Evolutionary conservation across 2,329 filamentous ascomycete species (phyloP).

Genomic region (Botrytis hyacinthi): DNA sequence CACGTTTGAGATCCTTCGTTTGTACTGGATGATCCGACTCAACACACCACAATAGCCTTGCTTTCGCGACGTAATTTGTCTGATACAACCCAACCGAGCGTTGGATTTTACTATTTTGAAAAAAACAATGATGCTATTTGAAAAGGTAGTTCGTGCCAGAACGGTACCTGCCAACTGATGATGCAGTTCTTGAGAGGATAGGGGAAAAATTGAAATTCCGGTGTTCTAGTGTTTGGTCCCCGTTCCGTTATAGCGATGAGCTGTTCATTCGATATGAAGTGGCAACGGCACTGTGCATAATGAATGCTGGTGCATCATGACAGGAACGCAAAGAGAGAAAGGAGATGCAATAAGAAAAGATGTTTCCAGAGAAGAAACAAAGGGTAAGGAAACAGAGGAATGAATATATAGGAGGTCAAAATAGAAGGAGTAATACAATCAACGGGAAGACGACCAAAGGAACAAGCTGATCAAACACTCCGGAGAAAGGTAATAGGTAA

Average conservation of each 20-base stretch:
- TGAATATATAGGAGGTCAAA: not conserved
- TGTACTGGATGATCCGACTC: not conserved
- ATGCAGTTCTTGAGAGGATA: not conserved
- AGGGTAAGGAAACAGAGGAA: not conserved
- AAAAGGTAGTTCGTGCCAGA: slow-evolving; percentile 1
- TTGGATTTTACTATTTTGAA: not conserved
- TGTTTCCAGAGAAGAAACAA: not conserved
- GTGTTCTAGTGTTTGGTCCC: not conserved
- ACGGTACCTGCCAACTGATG: not conserved
- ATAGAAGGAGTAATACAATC: not conserved
- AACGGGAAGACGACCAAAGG: not conserved
- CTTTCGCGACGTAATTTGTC: slow-evolving; percentile 14
- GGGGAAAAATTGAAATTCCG: slow-evolving; percentile 2
- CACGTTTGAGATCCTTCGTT: slow-evolving; percentile 18
- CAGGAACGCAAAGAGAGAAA: not conserved
- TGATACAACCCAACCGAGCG: slow-evolving; percentile 8
- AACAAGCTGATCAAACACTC: not conserved
- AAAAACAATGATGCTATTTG: not conserved
- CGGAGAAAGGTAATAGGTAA: not conserved
- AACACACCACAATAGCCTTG: slow-evolving; percentile 8
- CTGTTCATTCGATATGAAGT: slow-evolving; percentile 18
- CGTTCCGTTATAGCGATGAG: not conserved
- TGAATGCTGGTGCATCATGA: slow-evolving; percentile 10
- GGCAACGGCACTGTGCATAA: not conserved
- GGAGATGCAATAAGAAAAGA: not conserved